Base-by-base conservation (phyloP, 805 yeast genomes). In the Wickerhamiella spandovensis region DNA sequence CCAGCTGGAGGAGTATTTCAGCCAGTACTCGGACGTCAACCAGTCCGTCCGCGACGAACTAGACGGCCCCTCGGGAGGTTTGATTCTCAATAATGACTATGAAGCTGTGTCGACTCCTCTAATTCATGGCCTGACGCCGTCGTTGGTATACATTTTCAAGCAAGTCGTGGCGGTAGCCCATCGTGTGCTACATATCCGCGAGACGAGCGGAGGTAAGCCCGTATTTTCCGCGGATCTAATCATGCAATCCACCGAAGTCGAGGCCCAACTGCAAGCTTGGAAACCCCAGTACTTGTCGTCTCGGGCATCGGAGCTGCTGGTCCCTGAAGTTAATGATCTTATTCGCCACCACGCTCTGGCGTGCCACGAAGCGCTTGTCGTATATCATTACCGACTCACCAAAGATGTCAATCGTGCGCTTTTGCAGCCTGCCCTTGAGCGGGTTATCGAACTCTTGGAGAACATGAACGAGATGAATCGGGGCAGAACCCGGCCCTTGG, bases 121-220 rank as follows among this genome's bases (percentile, higher is more conserved):
- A 0, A 69, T 86, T 47, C 86, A 84, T 62, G 95, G 95, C 0
- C 68, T 87, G 50, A 95, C 95, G 7, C 85, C 84, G 59, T 82
- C 95, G 2, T 68, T 87, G 43, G 81, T 85, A 50, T 58, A 80
- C 21, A 66, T 86, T 49, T 84, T 87, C 65, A 76, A 83, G 51
- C 85, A 82, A 54, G 80, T 84, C 15, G 86, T 83, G 1, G 77
- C 77, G 52, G 62, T 84, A 35, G 71, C 84, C 17, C 71, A 89
- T 48, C 75, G 78, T 52, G 82, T 79, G 51, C 73, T 77, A 51
- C 76, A 76, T 58, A 75, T 73, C 56, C 55, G 62, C 50, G 55
- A 41, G 49, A 52, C 52, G 50, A 64, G 49, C 48, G 59, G 24
- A n/a, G 37, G 45, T 9, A 46, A 43, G n/a, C 44, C 41, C 47